Conservation (phyloP, 129 eudicot genomes). For the Escallonia herrerae region DNA sequence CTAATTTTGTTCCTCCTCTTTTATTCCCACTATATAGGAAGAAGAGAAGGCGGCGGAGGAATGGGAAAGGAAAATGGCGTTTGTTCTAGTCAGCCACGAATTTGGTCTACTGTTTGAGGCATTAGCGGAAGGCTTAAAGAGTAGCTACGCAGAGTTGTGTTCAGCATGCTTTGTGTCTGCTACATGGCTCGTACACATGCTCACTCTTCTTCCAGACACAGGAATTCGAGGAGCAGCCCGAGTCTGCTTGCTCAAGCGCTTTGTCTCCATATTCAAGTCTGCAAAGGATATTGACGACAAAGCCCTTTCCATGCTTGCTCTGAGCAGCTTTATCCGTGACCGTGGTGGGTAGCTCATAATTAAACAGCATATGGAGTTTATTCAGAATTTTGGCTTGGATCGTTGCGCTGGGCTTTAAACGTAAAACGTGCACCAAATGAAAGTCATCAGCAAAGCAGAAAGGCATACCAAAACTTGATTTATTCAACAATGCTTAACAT, state of each 20-base stretch:
- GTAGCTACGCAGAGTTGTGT: constrained; percentile 56
- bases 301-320: constrained; percentile 70
- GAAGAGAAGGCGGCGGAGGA: constrained; percentile 66
- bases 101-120: constrained; percentile 65
- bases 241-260: constrained; percentile 60
- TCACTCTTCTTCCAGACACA: constrained; percentile 58
- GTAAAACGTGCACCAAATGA: too few species aligned
- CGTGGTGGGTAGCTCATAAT: constrained; percentile 37
- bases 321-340: constrained; percentile 56
- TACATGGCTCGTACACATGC: constrained; percentile 73
- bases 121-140: constrained; percentile 59
- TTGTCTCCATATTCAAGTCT: constrained; percentile 62
- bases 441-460: too few species aligned
- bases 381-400: too few species aligned
- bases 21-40: constrained; percentile 29
- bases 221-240: constrained; percentile 68
- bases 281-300: constrained; percentile 58
- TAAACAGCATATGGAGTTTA: too few species aligned
- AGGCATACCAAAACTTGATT: too few species aligned
- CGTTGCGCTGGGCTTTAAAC: too few species aligned
- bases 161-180: constrained; percentile 58
- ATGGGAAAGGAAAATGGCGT: constrained; percentile 77
- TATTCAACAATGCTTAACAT: too few species aligned
- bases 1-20: not conserved
- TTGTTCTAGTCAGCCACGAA: constrained; percentile 66